phyloP scores from a whole-genome alignment of 2,329 filamentous ascomycete genomes.

The Ophidiomyces ophidiicola region DNA sequence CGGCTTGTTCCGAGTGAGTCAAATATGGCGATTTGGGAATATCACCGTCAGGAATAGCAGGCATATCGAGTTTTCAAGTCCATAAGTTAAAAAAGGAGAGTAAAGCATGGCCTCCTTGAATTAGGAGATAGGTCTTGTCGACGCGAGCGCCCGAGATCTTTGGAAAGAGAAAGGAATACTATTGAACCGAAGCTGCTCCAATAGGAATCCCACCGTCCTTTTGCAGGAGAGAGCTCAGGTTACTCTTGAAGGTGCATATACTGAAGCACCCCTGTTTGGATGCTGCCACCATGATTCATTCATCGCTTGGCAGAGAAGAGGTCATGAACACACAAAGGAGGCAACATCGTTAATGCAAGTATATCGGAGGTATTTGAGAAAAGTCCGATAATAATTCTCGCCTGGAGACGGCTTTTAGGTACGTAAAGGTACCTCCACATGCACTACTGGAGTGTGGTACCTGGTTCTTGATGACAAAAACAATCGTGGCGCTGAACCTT shows the following conservation, averaged over 20 bases:
- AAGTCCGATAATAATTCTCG: background rate
- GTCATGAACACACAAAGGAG: too few species aligned
- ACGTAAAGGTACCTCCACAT: slow-evolving; percentile 1
- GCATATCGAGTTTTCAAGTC: background rate
- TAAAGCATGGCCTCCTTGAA: background rate
- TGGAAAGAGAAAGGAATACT: background rate
- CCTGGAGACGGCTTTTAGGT: background rate
- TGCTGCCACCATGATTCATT: too few species aligned
- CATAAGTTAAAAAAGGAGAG: slow-evolving; percentile 5
- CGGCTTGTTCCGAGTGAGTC: background rate
- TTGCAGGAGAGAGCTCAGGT: too few species aligned
- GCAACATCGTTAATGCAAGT: background rate
- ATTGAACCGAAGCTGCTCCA: background rate
- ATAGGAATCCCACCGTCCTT: too few species aligned
- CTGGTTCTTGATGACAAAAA: slow-evolving; percentile 4
- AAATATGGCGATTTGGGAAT: background rate
- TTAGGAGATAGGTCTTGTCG: too few species aligned
- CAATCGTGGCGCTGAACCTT: background rate
- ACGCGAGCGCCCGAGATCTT: background rate
- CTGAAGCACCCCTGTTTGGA: too few species aligned
- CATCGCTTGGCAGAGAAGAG: too few species aligned
- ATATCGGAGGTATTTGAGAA: too few species aligned
- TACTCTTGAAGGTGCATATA: too few species aligned
- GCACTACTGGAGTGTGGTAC: background rate
- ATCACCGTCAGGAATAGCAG: slow-evolving; percentile 1